phyloP scores from a whole-genome alignment of 192 early-diverging fungal species.

The Backusella tarrabulga region DNA sequence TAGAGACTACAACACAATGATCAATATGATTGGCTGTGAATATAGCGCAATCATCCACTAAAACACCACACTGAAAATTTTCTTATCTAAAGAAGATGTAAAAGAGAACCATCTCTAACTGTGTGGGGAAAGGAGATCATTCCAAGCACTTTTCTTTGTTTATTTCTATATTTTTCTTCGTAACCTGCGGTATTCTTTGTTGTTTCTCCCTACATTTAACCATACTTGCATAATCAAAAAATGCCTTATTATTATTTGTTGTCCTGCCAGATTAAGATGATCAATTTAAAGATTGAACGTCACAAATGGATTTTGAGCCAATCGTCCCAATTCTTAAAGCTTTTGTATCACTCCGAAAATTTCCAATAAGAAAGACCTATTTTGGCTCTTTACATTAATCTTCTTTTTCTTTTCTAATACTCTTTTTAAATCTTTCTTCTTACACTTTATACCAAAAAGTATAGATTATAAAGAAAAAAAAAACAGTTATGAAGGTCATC shows the following conservation, averaged over 20 bases:
- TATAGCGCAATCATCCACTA: neutral
- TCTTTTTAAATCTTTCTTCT: neutral
- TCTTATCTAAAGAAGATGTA: neutral
- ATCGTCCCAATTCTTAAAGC: neutral
- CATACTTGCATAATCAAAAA: neutral
- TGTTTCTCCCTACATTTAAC: neutral
- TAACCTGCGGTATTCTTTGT: neutral
- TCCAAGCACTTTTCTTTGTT: neutral
- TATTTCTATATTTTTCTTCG: neutral
- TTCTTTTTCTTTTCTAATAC: neutral
- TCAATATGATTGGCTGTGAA: neutral
- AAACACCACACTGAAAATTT: neutral
- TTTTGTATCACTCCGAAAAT: neutral
- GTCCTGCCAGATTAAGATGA: neutral
- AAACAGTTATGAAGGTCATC: conserved; percentile 61
- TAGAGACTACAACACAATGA: neutral
- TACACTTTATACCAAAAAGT: neutral
- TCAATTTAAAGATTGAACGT: conserved; percentile 4
- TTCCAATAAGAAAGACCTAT: neutral
- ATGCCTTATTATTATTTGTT: neutral
- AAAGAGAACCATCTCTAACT: neutral
- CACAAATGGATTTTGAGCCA: conserved; percentile 3
- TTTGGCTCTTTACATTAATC: conserved; percentile 1
- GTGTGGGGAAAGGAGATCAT: neutral
- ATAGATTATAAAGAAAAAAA: neutral